Evolutionary conservation across 371 early-diverging fungal genomes (phyloP).

Genomic region (Mucor irregularis): DNA sequence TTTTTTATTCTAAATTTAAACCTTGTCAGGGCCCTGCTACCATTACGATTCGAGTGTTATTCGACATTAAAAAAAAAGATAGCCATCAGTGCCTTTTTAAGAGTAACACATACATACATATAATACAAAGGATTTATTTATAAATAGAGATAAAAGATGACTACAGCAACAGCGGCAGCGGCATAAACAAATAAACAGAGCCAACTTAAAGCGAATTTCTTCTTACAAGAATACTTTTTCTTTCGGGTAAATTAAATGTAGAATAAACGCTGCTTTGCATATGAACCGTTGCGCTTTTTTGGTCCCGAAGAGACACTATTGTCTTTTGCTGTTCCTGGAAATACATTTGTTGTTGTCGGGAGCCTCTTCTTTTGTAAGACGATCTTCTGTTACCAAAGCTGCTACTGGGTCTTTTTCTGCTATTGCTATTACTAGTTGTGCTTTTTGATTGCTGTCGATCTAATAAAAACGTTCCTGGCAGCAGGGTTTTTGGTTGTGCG

Average conservation of each 20-base stretch:
- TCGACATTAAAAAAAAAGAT: no score
- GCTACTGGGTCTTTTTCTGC: no score
- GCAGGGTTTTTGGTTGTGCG: no score
- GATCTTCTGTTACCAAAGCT: not conserved
- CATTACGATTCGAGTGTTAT: no score
- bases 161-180: no score
- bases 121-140: not conserved
- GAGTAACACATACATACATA: no score
- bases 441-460: no score
- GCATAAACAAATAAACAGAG: not conserved
- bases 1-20: no score
- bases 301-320: not conserved
- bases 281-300: not conserved
- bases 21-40: no score
- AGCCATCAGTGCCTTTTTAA: no score
- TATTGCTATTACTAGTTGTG: no score
- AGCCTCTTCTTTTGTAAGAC: not conserved
- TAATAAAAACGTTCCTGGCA: no score
- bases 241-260: not conserved
- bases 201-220: conserved; percentile 6
- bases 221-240: not conserved
- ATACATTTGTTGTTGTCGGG: not conserved
- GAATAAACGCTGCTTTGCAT: not conserved
- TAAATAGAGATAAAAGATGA: not conserved
- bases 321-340: not conserved